Conservation (phyloP, 768 basidiomycete species). For the Boletus subcaerulescens region DNA sequence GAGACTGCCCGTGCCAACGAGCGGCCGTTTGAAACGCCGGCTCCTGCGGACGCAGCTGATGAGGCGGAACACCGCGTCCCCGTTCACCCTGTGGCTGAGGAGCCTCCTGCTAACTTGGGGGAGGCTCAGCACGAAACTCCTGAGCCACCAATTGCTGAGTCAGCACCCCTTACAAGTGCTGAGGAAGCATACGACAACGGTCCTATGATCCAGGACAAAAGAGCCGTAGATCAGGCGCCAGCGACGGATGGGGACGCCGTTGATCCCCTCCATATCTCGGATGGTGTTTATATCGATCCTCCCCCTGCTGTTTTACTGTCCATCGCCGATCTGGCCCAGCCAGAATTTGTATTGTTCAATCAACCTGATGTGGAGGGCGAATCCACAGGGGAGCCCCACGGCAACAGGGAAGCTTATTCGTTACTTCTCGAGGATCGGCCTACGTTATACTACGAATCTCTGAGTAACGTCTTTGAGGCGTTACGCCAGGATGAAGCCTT, state of each 20-base stretch:
- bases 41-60: constrained; percentile 1
- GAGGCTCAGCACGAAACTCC: constrained; percentile 9
- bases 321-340: constrained; percentile 38
- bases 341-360: constrained; percentile 55
- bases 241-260: constrained; percentile 11
- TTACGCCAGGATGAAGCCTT: constrained; percentile 57
- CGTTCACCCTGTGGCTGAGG: neutral
- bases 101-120: constrained; percentile 4
- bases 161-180: constrained; percentile 1
- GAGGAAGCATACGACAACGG: constrained; percentile 6
- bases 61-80: constrained; percentile 4
- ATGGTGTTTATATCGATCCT: constrained; percentile 71
- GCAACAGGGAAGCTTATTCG: constrained; percentile 21
- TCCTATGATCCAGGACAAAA: constrained; percentile 8
- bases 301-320: constrained; percentile 65
- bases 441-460: constrained; percentile 74
- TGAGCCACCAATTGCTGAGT: constrained; percentile 10
- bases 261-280: constrained; percentile 59
- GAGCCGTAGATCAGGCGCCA: constrained; percentile 7
- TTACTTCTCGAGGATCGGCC: constrained; percentile 62
- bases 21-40: constrained; percentile 6
- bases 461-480: constrained; percentile 67
- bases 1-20: constrained; percentile 3
- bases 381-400: constrained; percentile 13
- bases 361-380: constrained; percentile 36